These are phyloP conservation scores for Knoxia roxburghii DNA, from an alignment of 257 asterid species.

Conservation along the genomic window DNA sequence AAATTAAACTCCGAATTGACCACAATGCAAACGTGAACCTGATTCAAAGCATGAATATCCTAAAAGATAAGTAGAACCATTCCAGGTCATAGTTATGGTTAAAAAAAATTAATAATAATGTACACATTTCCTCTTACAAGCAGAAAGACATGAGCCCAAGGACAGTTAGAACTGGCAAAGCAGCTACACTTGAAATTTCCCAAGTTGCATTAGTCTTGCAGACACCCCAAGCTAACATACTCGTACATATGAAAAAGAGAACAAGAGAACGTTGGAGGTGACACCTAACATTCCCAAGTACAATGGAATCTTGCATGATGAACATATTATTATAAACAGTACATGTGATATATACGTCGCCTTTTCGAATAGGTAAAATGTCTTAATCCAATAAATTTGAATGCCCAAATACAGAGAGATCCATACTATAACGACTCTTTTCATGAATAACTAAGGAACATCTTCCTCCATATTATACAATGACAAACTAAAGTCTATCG, in stretches of 20 bases:
- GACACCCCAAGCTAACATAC: constrained; percentile 43
- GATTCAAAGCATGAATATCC: constrained; percentile 15
- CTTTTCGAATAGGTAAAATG: neutral
- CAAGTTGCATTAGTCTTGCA: constrained; percentile 42
- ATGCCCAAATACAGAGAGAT: neutral
- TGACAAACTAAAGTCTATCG: neutral
- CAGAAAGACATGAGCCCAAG: constrained; percentile 50
- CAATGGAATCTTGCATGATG: constrained; percentile 43
- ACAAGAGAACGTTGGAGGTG: constrained; percentile 36
- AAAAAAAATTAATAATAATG: neutral
- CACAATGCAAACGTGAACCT: constrained; percentile 55
- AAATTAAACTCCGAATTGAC: constrained; percentile 66
- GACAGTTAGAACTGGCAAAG: constrained; percentile 42
- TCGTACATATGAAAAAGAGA: constrained; percentile 39
- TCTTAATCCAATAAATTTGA: neutral
- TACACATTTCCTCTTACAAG: constrained; percentile 36
- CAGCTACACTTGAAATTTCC: constrained; percentile 51
- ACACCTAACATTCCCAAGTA: constrained; percentile 50
- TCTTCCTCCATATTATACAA: neutral
- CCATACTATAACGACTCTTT: neutral
- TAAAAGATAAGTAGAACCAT: neutral
- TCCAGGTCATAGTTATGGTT: neutral
- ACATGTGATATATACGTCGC: neutral
- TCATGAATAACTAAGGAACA: neutral
- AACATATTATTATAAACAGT: neutral